Conservation (phyloP, 177 flowering plant genomes). For the Vitis hybrid region DNA sequence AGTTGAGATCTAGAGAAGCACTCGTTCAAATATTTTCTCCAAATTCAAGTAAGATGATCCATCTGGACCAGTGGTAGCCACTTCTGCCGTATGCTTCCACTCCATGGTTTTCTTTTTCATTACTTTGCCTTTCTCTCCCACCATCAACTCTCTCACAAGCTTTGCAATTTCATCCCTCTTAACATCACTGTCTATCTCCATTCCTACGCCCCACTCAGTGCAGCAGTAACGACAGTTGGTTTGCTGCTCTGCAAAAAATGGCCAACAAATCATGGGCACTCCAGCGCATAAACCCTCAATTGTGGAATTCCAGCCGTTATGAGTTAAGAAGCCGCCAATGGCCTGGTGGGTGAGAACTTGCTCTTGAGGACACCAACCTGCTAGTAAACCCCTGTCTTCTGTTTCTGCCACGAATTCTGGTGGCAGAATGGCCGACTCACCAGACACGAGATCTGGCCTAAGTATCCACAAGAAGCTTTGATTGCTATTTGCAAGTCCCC, state of each 20-base stretch:
- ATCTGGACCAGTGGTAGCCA: too few species aligned
- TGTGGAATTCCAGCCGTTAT: too few species aligned
- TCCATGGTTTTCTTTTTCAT: neutral
- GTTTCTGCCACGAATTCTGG: neutral
- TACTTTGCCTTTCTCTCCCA: neutral
- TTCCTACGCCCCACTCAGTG: neutral
- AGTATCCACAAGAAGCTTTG: conserved; percentile 4
- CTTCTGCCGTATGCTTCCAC: neutral
- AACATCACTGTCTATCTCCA: neutral
- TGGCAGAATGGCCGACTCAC: neutral
- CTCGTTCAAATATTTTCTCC: too few species aligned
- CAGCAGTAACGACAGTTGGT: neutral
- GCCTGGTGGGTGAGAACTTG: too few species aligned
- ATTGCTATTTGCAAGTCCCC: conserved; percentile 7
- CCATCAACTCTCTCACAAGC: neutral
- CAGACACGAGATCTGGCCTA: conserved; percentile 1
- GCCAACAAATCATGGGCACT: neutral
- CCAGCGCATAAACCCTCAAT: too few species aligned
- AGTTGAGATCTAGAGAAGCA: too few species aligned
- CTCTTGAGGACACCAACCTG: conserved; percentile 11
- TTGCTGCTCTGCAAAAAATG: neutral
- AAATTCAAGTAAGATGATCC: too few species aligned
- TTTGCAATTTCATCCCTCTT: neutral
- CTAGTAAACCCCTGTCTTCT: neutral
- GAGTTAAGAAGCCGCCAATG: too few species aligned